Evolutionary conservation across 805 yeast species (phyloP), one percentile per base, ranked within the genome.

Genomic region (Myxozyma vanderwaltii): DNA sequence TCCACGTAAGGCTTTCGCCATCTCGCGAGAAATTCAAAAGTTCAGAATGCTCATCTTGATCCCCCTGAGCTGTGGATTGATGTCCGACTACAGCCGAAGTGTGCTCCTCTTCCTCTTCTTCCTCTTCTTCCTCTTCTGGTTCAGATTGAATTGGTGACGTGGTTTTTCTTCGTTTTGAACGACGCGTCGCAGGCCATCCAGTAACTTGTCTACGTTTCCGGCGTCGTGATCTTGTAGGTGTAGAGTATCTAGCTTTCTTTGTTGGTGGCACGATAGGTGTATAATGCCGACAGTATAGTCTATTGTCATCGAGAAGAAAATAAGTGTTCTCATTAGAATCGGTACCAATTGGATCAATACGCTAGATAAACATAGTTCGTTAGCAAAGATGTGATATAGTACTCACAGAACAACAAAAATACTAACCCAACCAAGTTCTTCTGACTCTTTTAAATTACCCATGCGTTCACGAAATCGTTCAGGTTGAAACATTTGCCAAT

Each of bases 291-390:
- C 58, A 38, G 53, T 73, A 73, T 3, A 74, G 61, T 19, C 76
- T 63, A 36, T 73, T 73, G 59, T 73, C 76, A 39, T 74, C 76
- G n/a, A 73, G 65, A 17, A 74, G 60, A 51, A 63, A 73, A 54
- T 69, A 74, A 7, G 65, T 39, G 36, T 69, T 70, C 35, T 59
- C 63, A 8, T 67, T 65, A 8, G 65, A 66, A 33, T 65, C 67
- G 59, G 63, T 67, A 33, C 75, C 75, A 17, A 70, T 66, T 4
- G 74, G 74, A 21, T 61, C 65, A 12, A 71, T 62, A n/a, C 75
- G 63, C 67, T 51, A 64, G 41, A 36, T 53, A 63, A 35, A 21
- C 12, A 38, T 29, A 29, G 10, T 10, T 6, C 6, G 41, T 6
- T 38, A 7, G n/a, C 17, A 38, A 13, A 8, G 7, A 15, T 15